Percentiles rank a stretch among this genome's conserved stretches.
These are phyloP conservation scores for Punctularia strigosozonata DNA, from an alignment of 768 basidiomycete species.

Conservation along the genomic window DNA sequence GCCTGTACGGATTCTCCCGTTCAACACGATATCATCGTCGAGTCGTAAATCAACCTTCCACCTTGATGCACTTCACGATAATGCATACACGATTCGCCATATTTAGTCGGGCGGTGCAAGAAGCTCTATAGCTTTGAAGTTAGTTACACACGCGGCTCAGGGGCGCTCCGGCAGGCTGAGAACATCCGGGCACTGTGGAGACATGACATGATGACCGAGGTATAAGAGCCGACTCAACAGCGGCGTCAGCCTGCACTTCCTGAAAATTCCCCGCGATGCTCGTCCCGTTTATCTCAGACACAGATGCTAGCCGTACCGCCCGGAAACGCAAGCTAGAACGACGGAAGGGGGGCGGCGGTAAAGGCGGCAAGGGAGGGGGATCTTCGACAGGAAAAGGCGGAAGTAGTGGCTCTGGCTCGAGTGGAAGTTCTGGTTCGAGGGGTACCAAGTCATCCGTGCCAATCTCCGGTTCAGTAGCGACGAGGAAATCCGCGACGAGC, in stretches of 20 bases:
- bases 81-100: too few species aligned
- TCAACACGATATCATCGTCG: too few species aligned
- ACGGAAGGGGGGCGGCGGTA: slow-evolving; percentile 18
- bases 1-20: too few species aligned
- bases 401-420: slow-evolving; percentile 2
- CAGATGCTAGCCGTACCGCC: neutral
- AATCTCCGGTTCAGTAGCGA: slow-evolving; percentile 11
- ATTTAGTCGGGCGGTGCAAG: too few species aligned
- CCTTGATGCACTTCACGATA: too few species aligned
- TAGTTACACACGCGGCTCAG: too few species aligned
- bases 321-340: slow-evolving; percentile 8
- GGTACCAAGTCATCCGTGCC: slow-evolving; percentile 10
- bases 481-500: slow-evolving; percentile 16
- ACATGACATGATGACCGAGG: too few species aligned
- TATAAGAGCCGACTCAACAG: neutral
- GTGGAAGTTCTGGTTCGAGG: slow-evolving; percentile 2
- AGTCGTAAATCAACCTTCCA: too few species aligned
- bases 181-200: too few species aligned
- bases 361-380: slow-evolving; percentile 9
- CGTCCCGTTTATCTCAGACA: neutral
- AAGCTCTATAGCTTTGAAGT: too few species aligned
- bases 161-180: too few species aligned
- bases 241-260: neutral
- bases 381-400: slow-evolving; percentile 3
- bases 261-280: neutral